A percentile compares a stretch with the other conserved stretches of the same genome.
These are phyloP conservation scores for Penstemon barbatus DNA, from an alignment of 257 asterid species.

Conservation along the genomic window DNA sequence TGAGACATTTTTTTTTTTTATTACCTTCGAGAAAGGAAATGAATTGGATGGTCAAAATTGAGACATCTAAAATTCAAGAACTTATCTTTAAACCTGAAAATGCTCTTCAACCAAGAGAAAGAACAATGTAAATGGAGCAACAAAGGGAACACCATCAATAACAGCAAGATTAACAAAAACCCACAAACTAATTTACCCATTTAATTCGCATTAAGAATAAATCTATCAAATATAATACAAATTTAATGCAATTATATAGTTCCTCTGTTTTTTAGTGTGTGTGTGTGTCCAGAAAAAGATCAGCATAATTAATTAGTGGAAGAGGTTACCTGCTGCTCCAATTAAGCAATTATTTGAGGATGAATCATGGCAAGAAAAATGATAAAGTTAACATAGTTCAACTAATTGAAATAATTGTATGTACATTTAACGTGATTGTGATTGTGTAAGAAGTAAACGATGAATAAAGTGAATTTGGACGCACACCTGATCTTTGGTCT, in stretches of 20 bases:
- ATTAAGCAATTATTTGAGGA: constrained; percentile 13
- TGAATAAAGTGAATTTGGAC: background rate
- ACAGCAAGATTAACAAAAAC: constrained; percentile 30
- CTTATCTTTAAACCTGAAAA: constrained; percentile 27
- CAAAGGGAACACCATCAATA: constrained; percentile 30
- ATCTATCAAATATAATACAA: too few species aligned
- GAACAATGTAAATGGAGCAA: constrained; percentile 18
- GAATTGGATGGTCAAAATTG: constrained; percentile 31
- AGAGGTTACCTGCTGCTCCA: constrained; percentile 20
- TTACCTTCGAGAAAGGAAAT: constrained; percentile 34
- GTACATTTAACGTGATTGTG: background rate
- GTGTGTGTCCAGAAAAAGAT: too few species aligned
- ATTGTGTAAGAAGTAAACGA: too few species aligned
- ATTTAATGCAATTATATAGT: too few species aligned
- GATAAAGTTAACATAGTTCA: background rate
- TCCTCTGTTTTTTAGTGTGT: too few species aligned
- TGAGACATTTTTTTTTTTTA: background rate
- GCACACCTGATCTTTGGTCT: constrained; percentile 2
- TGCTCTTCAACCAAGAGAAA: constrained; percentile 31
- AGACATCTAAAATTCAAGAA: constrained; percentile 33
- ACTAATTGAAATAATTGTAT: background rate
- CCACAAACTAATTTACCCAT: constrained; percentile 36
- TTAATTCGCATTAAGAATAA: background rate
- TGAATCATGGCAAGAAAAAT: background rate
- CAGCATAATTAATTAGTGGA: background rate